Evolutionary conservation across 1,284 basidiomycete species (phyloP).

Genomic region (Cutaneotrichosporon sp.): DNA sequence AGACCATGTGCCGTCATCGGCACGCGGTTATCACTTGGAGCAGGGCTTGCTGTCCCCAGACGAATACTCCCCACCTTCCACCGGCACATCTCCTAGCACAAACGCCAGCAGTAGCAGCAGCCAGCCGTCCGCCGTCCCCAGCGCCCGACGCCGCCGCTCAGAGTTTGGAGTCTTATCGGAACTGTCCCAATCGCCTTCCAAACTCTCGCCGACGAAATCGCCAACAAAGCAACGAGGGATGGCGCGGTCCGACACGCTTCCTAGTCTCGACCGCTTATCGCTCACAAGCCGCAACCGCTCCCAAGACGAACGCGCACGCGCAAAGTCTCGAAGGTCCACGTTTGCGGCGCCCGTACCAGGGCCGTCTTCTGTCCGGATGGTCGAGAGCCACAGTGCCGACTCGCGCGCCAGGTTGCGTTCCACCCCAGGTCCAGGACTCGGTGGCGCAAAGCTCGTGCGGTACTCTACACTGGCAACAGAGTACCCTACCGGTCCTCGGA

Average conservation of each 20-base stretch:
- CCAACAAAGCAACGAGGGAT: slow-evolving; percentile 18
- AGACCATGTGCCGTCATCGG: slow-evolving; percentile 17
- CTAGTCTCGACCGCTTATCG: slow-evolving; percentile 17
- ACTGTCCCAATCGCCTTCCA: not conserved
- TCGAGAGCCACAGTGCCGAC: slow-evolving; percentile 38
- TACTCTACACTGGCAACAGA: slow-evolving; percentile 22
- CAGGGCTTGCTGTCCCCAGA: not conserved
- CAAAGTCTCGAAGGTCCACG: slow-evolving; percentile 20
- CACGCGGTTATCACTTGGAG: slow-evolving; percentile 1
- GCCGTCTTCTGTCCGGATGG: slow-evolving; percentile 41
- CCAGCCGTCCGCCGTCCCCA: not conserved
- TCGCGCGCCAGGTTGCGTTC: slow-evolving; percentile 31
- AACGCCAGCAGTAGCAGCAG: slow-evolving; percentile 9
- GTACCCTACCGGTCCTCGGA: slow-evolving; percentile 14
- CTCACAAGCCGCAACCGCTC: slow-evolving; percentile 8
- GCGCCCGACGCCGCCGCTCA: not conserved
- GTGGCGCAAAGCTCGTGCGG: slow-evolving; percentile 16
- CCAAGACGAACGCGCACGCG: slow-evolving; percentile 7
- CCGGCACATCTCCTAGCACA: slow-evolving; percentile 14
- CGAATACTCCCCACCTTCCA: slow-evolving; percentile 12
- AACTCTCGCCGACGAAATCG: slow-evolving; percentile 5
- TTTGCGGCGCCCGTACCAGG: slow-evolving; percentile 31
- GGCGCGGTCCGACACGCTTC: slow-evolving; percentile 11
- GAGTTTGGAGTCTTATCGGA: not conserved
- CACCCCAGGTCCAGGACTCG: slow-evolving; percentile 1